phyloP scores from a whole-genome alignment of 495 filamentous ascomycete species.

The Penicillium silybi region DNA sequence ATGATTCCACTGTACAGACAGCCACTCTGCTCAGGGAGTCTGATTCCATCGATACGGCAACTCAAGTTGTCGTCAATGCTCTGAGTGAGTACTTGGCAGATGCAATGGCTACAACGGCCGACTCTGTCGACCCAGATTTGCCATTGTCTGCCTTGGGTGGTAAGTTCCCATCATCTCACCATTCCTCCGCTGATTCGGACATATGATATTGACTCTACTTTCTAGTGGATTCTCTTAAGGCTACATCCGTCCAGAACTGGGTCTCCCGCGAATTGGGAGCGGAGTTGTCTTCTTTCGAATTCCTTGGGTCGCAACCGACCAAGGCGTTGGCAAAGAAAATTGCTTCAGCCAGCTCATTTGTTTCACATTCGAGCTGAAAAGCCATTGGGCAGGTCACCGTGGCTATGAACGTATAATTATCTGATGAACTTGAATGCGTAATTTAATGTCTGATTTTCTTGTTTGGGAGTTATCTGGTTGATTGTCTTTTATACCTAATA shows the following conservation, averaged over 20 bases:
- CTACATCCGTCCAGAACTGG: slow-evolving; percentile 39
- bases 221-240: slow-evolving; percentile 39
- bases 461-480: not conserved
- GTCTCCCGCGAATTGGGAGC: slow-evolving; percentile 23
- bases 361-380: slow-evolving; percentile 13
- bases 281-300: slow-evolving; percentile 26
- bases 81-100: slow-evolving; percentile 20
- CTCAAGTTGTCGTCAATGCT: slow-evolving; percentile 13
- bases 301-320: slow-evolving; percentile 22
- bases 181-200: not conserved
- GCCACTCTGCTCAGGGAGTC: slow-evolving; percentile 14
- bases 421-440: too few relatives aligned
- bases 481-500: not conserved
- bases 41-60: slow-evolving; percentile 8
- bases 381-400: not conserved
- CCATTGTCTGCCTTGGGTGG: slow-evolving; percentile 25
- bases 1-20: slow-evolving; percentile 1
- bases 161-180: slow-evolving; percentile 2
- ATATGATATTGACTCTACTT: slow-evolving; percentile 2
- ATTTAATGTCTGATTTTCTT: not conserved
- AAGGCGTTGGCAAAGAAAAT: slow-evolving; percentile 22
- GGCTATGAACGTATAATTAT: not conserved
- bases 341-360: slow-evolving; percentile 18
- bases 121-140: slow-evolving; percentile 22
- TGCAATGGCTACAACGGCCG: slow-evolving; percentile 23